A percentile compares a stretch with the other conserved stretches of the same genome.
Conservation (phyloP, 2,329 filamentous ascomycete species). For the Hymenoscyphus occultus region DNA sequence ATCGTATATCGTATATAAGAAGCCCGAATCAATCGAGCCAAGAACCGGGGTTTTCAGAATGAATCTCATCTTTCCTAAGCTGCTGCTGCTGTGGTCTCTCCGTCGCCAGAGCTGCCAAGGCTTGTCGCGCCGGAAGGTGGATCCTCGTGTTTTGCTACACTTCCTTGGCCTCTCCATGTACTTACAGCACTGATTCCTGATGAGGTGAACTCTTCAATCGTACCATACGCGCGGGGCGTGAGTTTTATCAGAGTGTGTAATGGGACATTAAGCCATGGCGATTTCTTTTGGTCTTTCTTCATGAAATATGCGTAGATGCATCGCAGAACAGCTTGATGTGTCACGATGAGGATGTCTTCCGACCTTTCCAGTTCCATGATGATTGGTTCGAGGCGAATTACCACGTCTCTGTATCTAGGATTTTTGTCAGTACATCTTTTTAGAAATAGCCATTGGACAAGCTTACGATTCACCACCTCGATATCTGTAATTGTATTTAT, state of each 20-base stretch:
- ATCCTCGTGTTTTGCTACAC: constrained; percentile 78
- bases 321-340: constrained; percentile 91
- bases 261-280: constrained; percentile 98
- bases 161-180: constrained; percentile 94
- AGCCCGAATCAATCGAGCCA: constrained; percentile 1
- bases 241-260: constrained; percentile 95
- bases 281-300: constrained; percentile 89
- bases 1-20: background rate
- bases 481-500: constrained; percentile 99
- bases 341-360: constrained; percentile 97
- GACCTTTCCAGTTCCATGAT: constrained; percentile 98
- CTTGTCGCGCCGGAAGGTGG: constrained; percentile 25
- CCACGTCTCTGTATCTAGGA: constrained; percentile 76
- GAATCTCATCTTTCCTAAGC: background rate
- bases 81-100: constrained; percentile 1
- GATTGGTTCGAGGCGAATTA: constrained; percentile 95
- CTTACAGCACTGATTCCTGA: constrained; percentile 94
- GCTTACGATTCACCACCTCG: constrained; percentile 80
- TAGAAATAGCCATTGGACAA: background rate
- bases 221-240: constrained; percentile 90
- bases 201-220: constrained; percentile 81
- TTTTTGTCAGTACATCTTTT: constrained; percentile 11
- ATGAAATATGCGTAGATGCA: constrained; percentile 99
- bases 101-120: constrained; percentile 19
- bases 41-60: too few relatives aligned